Base-by-base conservation (phyloP, 1,139 yeast genomes). In the Wickerhamiella infanticola region DNA sequence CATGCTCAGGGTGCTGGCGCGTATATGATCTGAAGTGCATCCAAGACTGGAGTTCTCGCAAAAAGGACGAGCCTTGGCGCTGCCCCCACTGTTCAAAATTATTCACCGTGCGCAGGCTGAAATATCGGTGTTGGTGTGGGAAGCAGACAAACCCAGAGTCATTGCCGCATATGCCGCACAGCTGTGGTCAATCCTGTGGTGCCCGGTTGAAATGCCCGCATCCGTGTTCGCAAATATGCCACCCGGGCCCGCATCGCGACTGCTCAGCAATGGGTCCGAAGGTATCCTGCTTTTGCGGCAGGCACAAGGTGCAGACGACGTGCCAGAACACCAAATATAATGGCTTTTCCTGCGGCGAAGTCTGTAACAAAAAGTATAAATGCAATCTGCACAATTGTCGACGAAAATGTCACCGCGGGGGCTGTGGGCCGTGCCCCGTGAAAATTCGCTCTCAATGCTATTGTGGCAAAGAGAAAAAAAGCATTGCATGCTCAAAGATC, bases 181-280 rank as follows among this genome's bases (percentile, higher is more conserved):
- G 54, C 35, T 54, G 57, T 40, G 57, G 57, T 3, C 55, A 53
- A 26, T 46, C 54, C 3, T 54, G 57, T 40, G 52, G 55, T 3
- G 49, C 53, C 18, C 43, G 44, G 29, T 46, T 50, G 3, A 6
- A 25, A 3, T 53, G 57, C 37, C 55, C 54, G 5, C 57, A 54
- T 38, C 57, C 57, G 2, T 54, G 57, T 35, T 51, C 57, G 3
- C 37, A 47, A 6, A 13, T 46, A 3, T 54, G 57, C 49, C 57
- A 54, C 29, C 51, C 55, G 4, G 57, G 57, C 1, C 52, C 52
- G 0, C 57, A 54, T 29, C 45, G 45, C 0, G 41, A 43, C 5
- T 54, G 57, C 33, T 43, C 45, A 39, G 50, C 52, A 9, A 40
- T 47, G 42, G 57, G 57, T 3, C 57, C 56, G 1, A 13, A 5